A percentile compares a stretch with the other conserved stretches of the same genome.
Evolutionary conservation across 2,329 filamentous ascomycete species (phyloP).

Genomic region (Geosmithia putterillii): DNA sequence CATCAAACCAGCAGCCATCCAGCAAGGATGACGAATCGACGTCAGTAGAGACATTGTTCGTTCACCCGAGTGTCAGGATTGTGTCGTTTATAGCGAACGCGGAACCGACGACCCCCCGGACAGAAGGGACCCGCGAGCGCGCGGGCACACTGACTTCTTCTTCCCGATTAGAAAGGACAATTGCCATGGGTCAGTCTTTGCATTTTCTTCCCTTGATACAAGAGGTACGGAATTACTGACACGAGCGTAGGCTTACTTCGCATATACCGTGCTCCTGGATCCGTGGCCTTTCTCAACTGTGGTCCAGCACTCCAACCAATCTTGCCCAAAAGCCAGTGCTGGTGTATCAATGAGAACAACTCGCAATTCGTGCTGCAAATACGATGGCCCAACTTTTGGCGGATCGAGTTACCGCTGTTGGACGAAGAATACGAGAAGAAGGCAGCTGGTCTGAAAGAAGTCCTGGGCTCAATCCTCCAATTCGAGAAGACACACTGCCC

Average conservation of each 20-base stretch:
- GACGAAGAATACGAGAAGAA: conserved; percentile 34
- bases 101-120: conserved; percentile 1
- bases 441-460: conserved; percentile 54
- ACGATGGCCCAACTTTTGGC: conserved; percentile 73
- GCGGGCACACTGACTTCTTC: conserved; percentile 60
- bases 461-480: conserved; percentile 60
- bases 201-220: not conserved
- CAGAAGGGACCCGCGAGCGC: conserved; percentile 26
- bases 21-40: not conserved
- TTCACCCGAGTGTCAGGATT: conserved; percentile 61
- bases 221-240: not conserved
- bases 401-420: conserved; percentile 68
- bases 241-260: conserved; percentile 50
- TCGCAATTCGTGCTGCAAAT: conserved; percentile 80
- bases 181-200: conserved; percentile 57
- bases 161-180: conserved; percentile 66
- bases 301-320: conserved; percentile 76
- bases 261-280: conserved; percentile 77
- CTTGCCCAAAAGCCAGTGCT: conserved; percentile 80
- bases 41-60: conserved; percentile 58
- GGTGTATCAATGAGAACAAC: conserved; percentile 77
- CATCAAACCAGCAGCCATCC: not conserved
- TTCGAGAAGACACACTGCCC: conserved; percentile 86
- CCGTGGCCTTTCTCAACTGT: conserved; percentile 80
- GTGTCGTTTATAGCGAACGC: conserved; percentile 29